Evolutionary conservation across 805 yeast species (phyloP).

Genomic region (Priceomyces medius): DNA sequence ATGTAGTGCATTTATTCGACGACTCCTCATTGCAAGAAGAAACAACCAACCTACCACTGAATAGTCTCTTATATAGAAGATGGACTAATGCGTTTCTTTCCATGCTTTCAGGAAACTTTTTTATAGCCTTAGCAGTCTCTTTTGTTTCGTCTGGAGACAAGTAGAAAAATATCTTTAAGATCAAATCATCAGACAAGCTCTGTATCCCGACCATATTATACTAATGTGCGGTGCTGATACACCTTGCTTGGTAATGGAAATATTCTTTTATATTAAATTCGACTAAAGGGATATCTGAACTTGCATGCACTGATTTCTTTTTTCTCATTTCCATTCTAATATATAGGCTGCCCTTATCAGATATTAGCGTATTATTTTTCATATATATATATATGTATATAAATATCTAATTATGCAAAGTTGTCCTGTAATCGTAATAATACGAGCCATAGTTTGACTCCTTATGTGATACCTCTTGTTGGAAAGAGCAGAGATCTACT

Average conservation of each 20-base stretch:
- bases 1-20: constrained; percentile 10
- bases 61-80: constrained; percentile 20
- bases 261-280: too few species aligned
- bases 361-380: background rate
- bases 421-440: constrained; percentile 11
- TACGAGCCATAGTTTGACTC: constrained; percentile 21
- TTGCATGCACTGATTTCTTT: too few species aligned
- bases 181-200: constrained; percentile 20
- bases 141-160: constrained; percentile 15
- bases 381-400: background rate
- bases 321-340: too few species aligned
- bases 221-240: background rate
- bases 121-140: constrained; percentile 4
- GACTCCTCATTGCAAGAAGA: background rate
- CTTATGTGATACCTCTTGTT: background rate
- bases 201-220: background rate
- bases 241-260: too few species aligned
- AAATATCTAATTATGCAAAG: background rate
- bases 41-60: constrained; percentile 16
- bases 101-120: background rate
- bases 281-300: too few species aligned
- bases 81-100: constrained; percentile 3
- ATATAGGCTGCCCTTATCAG: background rate
- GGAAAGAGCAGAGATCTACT: constrained; percentile 1
- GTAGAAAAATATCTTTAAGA: constrained; percentile 13